Evolutionary conservation across 2,329 filamentous ascomycete genomes (phyloP).

Genomic region (Tolypocladium paradoxum): DNA sequence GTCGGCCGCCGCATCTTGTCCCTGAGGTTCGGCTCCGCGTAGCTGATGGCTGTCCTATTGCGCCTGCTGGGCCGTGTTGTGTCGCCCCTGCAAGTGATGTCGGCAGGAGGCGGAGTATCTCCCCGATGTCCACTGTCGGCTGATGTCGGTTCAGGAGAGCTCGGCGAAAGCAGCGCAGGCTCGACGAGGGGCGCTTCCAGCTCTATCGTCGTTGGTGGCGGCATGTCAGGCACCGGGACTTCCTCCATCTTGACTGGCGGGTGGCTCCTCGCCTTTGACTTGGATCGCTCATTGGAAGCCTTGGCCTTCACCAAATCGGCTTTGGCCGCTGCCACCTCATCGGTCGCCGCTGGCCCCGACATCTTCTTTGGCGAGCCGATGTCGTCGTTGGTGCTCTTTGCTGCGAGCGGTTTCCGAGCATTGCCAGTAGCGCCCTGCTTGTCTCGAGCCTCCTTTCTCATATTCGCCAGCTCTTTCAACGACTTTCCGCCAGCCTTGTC

Average conservation of each 20-base stretch:
- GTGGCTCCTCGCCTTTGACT: slow-evolving; percentile 16
- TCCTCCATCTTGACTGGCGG: slow-evolving; percentile 11
- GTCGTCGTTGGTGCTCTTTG: slow-evolving; percentile 51
- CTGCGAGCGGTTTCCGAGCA: slow-evolving; percentile 37
- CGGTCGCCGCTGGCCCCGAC: slow-evolving; percentile 18
- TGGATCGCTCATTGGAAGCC: slow-evolving; percentile 12
- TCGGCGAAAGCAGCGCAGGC: slow-evolving; percentile 31
- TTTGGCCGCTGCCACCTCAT: slow-evolving; percentile 30
- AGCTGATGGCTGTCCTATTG: slow-evolving; percentile 59
- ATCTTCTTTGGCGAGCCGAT: slow-evolving; percentile 47
- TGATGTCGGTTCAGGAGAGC: slow-evolving; percentile 36
- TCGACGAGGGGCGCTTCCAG: slow-evolving; percentile 23
- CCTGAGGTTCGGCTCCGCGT: slow-evolving; percentile 70
- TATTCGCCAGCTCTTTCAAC: slow-evolving; percentile 33
- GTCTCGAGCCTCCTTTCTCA: slow-evolving; percentile 29
- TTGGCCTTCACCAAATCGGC: slow-evolving; percentile 20
- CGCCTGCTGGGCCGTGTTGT: slow-evolving; percentile 56
- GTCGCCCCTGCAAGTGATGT: slow-evolving; percentile 45
- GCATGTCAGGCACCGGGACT: slow-evolving; percentile 6
- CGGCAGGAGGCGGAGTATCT: slow-evolving; percentile 50
- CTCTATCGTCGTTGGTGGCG: slow-evolving; percentile 9
- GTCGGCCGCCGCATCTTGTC: slow-evolving; percentile 78
- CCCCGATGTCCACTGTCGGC: slow-evolving; percentile 22
- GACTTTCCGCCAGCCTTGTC: slow-evolving; percentile 28
- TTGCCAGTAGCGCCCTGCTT: slow-evolving; percentile 15